phyloP scores from a whole-genome alignment of 164 flowering plant genomes.

The Vitis riparia region DNA sequence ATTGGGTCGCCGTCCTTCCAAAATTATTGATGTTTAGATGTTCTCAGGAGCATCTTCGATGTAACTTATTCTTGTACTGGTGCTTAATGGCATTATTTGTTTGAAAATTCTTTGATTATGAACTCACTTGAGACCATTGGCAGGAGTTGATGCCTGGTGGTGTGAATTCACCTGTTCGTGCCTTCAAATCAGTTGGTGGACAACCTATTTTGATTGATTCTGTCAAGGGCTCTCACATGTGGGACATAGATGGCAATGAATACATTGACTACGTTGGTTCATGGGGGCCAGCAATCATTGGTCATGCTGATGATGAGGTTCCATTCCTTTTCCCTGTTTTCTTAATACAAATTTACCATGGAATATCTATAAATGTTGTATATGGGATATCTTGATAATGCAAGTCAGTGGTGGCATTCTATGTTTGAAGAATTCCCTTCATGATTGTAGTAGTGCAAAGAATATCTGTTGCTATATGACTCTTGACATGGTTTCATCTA shows the following conservation, averaged over 20 bases:
- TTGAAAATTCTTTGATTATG: slow-evolving; percentile 1
- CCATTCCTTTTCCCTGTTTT: slow-evolving; percentile 13
- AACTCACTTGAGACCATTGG: background rate
- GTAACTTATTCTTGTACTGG: background rate
- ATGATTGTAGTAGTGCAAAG: too few species aligned
- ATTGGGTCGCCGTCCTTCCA: too few species aligned
- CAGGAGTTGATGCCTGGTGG: slow-evolving; percentile 99
- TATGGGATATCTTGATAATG: too few species aligned
- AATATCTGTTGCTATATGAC: too few species aligned
- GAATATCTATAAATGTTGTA: background rate
- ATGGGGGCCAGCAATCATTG: slow-evolving; percentile 99
- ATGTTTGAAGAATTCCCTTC: too few species aligned
- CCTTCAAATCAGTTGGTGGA: slow-evolving; percentile 95
- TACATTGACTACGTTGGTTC: slow-evolving; percentile 98
- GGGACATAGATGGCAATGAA: slow-evolving; percentile 96
- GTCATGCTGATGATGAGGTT: slow-evolving; percentile 99
- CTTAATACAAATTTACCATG: background rate
- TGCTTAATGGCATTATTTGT: background rate
- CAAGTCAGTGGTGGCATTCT: too few species aligned
- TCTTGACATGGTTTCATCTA: too few species aligned
- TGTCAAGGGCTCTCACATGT: slow-evolving; percentile 86
- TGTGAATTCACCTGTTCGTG: slow-evolving; percentile 98
- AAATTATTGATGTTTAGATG: too few species aligned
- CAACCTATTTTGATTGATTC: slow-evolving; percentile 92
- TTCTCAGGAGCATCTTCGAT: too few species aligned